Evolutionary conservation across 129 eudicot species (phyloP), one percentile per base, ranked within the genome.

Genomic region (Scalesia atractyloides): DNA sequence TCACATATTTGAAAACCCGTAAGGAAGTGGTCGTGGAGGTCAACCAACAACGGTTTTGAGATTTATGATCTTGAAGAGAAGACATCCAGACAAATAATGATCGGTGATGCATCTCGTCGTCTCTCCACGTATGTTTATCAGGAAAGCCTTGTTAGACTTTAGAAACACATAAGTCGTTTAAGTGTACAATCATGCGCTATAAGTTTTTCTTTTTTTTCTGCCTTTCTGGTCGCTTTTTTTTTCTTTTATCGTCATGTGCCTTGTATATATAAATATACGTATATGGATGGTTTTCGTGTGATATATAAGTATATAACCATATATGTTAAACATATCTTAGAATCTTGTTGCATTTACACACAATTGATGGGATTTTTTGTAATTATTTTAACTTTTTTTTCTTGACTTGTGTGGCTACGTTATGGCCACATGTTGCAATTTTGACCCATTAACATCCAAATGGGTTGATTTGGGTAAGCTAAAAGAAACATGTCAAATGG

Each of bases 11-110:
- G 26, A 72, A 59, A 18, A 60, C 43, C 30, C 46, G 59, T 59
- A 72, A 56, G 41, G 53, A 56, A 72, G 48, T 72, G 67, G 33
- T 72, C 44, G 26, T 59, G 76, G 76, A 72, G 44, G 7, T 72
- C 43, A 19, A 60, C 68, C 26, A 56, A 17, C 7, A 43, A 43
- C 5, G 13, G 76, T 72, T 57, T 57, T 57, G 9, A 15, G 43
- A 64, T 7, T 17, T 72, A 72, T 43, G 54, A 71, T 72, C 57
- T 72, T 58, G 56, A 43, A 72, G 16, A 43, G 26, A 72, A 72
- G 76, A 43, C 9, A 43, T 72, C 52, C n/a, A 72, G n/a, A 72
- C 7, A 22, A 11, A 43, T 44, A 13, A 15, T 20, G 14, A 7
- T 72, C 10, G 5, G 22, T 43, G 12, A 19, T 72, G 66, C 15